A percentile compares a stretch with the other conserved stretches of the same genome.
These are phyloP conservation scores for Diaporthe helianthi DNA, from an alignment of 2,329 filamentous ascomycete genomes.

Conservation along the genomic window DNA sequence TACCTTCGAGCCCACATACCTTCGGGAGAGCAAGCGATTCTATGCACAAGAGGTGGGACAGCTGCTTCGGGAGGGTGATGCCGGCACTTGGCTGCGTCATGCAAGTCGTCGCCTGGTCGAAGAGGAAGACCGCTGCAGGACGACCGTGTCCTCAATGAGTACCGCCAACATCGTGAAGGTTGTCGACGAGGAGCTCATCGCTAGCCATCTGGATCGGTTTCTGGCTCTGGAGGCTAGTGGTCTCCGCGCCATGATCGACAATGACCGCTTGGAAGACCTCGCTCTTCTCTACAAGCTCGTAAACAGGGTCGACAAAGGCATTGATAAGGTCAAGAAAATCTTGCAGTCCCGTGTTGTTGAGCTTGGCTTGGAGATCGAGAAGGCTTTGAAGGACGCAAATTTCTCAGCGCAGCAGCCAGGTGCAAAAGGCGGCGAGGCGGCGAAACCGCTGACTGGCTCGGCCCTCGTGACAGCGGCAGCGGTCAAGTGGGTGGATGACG, in stretches of 20 bases:
- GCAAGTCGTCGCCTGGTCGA: slow-evolving; percentile 78
- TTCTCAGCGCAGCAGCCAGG: slow-evolving; percentile 50
- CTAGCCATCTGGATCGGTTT: slow-evolving; percentile 78
- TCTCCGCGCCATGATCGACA: slow-evolving; percentile 88
- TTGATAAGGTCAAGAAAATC: slow-evolving; percentile 78
- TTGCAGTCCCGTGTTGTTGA: slow-evolving; percentile 79
- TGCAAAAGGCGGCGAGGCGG: slow-evolving; percentile 52
- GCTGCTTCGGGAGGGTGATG: slow-evolving; percentile 79
- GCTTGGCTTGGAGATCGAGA: slow-evolving; percentile 84
- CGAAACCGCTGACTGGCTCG: slow-evolving; percentile 61
- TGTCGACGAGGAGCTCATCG: slow-evolving; percentile 82
- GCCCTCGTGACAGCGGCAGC: slow-evolving; percentile 87
- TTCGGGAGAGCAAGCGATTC: slow-evolving; percentile 73
- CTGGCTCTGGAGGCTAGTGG: slow-evolving; percentile 86
- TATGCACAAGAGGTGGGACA: slow-evolving; percentile 78
- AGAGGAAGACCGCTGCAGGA: slow-evolving; percentile 82
- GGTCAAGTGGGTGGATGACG: slow-evolving; percentile 94
- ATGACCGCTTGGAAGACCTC: slow-evolving; percentile 81
- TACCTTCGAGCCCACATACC: slow-evolving; percentile 80
- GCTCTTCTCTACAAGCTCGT: slow-evolving; percentile 83
- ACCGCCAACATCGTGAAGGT: slow-evolving; percentile 76
- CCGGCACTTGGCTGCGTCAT: slow-evolving; percentile 80
- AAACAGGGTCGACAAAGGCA: slow-evolving; percentile 50
- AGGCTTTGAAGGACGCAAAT: slow-evolving; percentile 62
- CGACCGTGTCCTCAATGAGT: slow-evolving; percentile 78